Conservation (phyloP, 2,329 filamentous ascomycete species). For the Colletotrichum higginsianum region DNA sequence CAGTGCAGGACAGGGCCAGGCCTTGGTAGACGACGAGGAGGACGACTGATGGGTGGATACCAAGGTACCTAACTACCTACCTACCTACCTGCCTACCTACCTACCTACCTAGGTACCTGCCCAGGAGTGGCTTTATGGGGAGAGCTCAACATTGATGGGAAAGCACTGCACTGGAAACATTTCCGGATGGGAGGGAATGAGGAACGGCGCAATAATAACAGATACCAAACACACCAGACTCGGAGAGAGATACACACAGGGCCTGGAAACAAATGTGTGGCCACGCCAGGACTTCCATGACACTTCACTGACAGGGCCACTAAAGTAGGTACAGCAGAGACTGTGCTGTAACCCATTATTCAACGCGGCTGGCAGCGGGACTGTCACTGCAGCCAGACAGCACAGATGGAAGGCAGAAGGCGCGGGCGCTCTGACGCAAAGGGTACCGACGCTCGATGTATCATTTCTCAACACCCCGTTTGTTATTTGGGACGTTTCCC, state of each 20-base stretch:
- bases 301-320: conserved; percentile 18
- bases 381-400: conserved; percentile 7
- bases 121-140: neutral
- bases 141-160: neutral
- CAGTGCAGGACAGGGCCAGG: too few species aligned
- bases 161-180: neutral
- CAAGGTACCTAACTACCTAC: neutral
- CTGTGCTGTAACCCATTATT: neutral
- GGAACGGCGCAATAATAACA: neutral
- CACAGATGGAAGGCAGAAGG: too few species aligned
- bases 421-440: neutral
- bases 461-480: neutral
- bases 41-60: too few species aligned
- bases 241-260: neutral
- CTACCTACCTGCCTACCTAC: neutral
- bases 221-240: neutral
- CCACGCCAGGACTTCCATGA: conserved; percentile 2
- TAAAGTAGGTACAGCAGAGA: neutral
- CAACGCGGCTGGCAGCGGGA: conserved; percentile 7
- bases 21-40: neutral
- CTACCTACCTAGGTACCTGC: neutral
- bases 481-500: neutral
- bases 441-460: conserved; percentile 1
- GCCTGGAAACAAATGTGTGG: neutral
- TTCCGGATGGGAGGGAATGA: neutral